Evolutionary conservation across 768 basidiomycete genomes (phyloP).

Genomic region (Candolleomyces aberdarensis): DNA sequence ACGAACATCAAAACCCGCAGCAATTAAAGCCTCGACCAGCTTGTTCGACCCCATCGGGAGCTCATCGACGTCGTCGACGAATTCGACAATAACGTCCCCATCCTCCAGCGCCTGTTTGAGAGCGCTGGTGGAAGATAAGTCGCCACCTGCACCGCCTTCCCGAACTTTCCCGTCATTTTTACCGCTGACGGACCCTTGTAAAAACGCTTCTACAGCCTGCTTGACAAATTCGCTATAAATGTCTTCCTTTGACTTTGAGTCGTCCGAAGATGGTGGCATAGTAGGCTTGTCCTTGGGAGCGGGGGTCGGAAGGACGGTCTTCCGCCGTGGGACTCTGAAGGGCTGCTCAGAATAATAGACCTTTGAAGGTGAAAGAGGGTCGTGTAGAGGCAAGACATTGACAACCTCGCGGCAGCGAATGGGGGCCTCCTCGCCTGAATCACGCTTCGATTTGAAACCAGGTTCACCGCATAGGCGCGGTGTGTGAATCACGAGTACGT

Average conservation of each 20-base stretch:
- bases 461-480: conserved; percentile 92
- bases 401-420: conserved; percentile 83
- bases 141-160: conserved; percentile 5
- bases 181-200: not conserved
- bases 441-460: conserved; percentile 78
- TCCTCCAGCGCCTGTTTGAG: conserved; percentile 10
- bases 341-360: conserved; percentile 56
- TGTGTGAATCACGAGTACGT: conserved; percentile 91
- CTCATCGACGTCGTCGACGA: conserved; percentile 42
- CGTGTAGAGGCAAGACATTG: conserved; percentile 22
- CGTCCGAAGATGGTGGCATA: not conserved
- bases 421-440: conserved; percentile 60
- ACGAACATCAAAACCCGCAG: conserved; percentile 49
- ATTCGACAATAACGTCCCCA: conserved; percentile 40
- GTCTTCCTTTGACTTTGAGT: conserved; percentile 22
- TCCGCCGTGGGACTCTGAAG: conserved; percentile 46
- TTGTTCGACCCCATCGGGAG: conserved; percentile 36
- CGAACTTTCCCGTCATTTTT: too few species aligned
- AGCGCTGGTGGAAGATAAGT: not conserved
- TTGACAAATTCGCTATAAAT: conserved; percentile 33
- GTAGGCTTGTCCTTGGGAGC: conserved; percentile 7
- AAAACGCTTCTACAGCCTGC: conserved; percentile 36
- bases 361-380: conserved; percentile 19
- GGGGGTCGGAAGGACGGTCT: conserved; percentile 45
- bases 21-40: conserved; percentile 44